Evolutionary conservation across 2,329 filamentous ascomycete species (phyloP), one percentile per base, ranked within the genome.

Genomic region (Exserohilum rostratum): DNA sequence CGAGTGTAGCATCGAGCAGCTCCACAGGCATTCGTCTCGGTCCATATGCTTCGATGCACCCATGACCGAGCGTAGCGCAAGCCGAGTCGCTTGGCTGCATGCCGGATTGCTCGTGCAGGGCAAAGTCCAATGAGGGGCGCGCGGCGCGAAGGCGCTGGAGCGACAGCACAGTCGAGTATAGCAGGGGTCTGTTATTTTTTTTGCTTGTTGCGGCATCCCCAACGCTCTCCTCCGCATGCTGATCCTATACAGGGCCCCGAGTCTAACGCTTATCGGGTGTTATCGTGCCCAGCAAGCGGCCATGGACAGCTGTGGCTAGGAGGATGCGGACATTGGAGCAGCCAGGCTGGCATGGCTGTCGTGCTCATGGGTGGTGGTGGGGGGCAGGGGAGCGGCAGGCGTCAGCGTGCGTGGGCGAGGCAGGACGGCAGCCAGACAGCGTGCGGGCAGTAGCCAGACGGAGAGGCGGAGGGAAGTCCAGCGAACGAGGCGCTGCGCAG

Each of bases 181-280:
- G 42, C 18, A 30, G 11, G 15, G 29, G 27, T 25, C 7, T 6
- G 15, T 29, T 10, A 11, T 7, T 17, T 37, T 46, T 46, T 55
- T 61, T 64, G 61, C 62, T 65, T 64, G 35, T 65, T 65, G 50
- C 56, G 55, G 53, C 56, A 58, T 53, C 54, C 53, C 45, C 51
- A 57, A 57, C 55, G 52, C 55, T 58, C 48, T 43, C 51, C 61
- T 66, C 64, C 55, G 44, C 61, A 61, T 51, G 61, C 54, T 60
- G 62, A 65, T 66, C 56, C 43, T 52, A 49, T 4, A 25, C 50
- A 53, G 45, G 48, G 52, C 61, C 50, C 58, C 47, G 52, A 51
- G 57, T 45, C 61, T 68, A 71, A 64, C 55, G 62, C 66, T 63
- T 65, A 61, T 66, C 65, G 64, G 55, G 50, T 62, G 64, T 65